A percentile compares a stretch with the other conserved stretches of the same genome.
Conservation (phyloP, 2,329 filamentous ascomycete genomes). For the Pestalotiopsis sp. region DNA sequence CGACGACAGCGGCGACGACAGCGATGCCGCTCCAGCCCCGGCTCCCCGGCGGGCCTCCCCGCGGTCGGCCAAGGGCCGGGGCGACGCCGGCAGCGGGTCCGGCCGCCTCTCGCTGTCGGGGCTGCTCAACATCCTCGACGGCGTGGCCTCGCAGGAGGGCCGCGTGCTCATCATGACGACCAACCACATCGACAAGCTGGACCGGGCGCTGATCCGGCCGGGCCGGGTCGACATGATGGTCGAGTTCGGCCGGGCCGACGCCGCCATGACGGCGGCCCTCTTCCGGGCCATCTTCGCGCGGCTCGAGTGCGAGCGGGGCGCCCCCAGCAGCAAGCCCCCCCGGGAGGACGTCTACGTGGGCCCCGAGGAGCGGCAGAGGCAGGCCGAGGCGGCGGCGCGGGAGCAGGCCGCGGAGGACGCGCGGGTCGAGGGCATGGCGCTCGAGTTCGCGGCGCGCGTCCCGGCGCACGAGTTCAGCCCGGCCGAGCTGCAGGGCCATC, state of each 20-base stretch:
- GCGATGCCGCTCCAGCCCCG: conserved; percentile 23
- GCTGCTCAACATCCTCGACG: conserved; percentile 80
- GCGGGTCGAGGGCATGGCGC: conserved; percentile 47
- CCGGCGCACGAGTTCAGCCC: conserved; percentile 60
- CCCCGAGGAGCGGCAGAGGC: conserved; percentile 30
- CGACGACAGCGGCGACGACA: conserved; percentile 20
- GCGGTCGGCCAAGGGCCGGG: conserved; percentile 29
- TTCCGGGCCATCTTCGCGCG: conserved; percentile 61
- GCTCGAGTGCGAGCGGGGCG: conserved; percentile 48
- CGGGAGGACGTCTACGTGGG: conserved; percentile 23
- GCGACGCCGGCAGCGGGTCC: conserved; percentile 15
- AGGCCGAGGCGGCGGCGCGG: conserved; percentile 31
- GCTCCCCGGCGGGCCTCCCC: conserved; percentile 35
- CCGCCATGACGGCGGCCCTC: conserved; percentile 53
- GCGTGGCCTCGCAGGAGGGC: conserved; percentile 66
- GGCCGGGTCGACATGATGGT: conserved; percentile 64
- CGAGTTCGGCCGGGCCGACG: conserved; percentile 57
- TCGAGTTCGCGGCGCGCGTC: conserved; percentile 51
- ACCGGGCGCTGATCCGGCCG: conserved; percentile 64
- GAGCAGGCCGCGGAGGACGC: conserved; percentile 38
- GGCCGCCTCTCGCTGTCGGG: conserved; percentile 70
- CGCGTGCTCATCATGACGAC: conserved; percentile 68
- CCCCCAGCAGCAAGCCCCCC: neutral
- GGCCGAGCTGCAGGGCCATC: conserved; percentile 61
- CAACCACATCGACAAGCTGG: conserved; percentile 64